These are phyloP conservation scores for Lyophyllum semitale DNA, from an alignment of 768 basidiomycete genomes.

Conservation along the genomic window DNA sequence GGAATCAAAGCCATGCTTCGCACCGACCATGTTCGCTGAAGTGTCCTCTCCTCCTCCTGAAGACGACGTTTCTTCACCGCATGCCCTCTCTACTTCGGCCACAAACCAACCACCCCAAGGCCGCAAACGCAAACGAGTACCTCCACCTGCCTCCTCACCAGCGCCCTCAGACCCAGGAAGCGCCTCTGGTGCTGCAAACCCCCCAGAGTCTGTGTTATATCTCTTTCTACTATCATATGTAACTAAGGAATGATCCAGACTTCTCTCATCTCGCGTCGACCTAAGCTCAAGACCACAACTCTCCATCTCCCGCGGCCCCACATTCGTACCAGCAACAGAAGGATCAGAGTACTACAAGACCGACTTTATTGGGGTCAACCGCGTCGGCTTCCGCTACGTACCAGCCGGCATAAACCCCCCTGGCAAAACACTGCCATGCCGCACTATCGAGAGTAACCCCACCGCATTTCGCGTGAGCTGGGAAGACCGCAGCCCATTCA, in stretches of 20 bases:
- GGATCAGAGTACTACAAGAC: conserved; percentile 62
- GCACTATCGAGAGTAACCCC: conserved; percentile 82
- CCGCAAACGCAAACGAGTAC: conserved; percentile 61
- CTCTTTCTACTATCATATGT: conserved; percentile 5
- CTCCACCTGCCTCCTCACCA: conserved; percentile 54
- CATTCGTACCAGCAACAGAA: conserved; percentile 62
- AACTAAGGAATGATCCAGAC: conserved; percentile 27
- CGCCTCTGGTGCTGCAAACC: conserved; percentile 29
- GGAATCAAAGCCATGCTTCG: conserved; percentile 5
- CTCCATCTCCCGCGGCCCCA: conserved; percentile 73
- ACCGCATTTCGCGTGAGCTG: conserved; percentile 74
- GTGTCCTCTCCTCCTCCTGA: conserved; percentile 33
- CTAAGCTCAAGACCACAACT: conserved; percentile 71
- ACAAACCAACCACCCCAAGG: conserved; percentile 26
- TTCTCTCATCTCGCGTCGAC: conserved; percentile 68
- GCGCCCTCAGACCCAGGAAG: conserved; percentile 56
- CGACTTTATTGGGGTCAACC: conserved; percentile 72
- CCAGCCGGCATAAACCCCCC: conserved; percentile 74
- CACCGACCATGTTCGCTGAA: conserved; percentile 30
- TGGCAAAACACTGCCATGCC: conserved; percentile 61
- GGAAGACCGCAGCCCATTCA: conserved; percentile 87
- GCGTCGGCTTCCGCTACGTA: conserved; percentile 77
- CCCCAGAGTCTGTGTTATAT: conserved; percentile 36
- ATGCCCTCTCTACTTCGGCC: conserved; percentile 1
- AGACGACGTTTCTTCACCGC: conserved; percentile 18